These are phyloP conservation scores for Bryoglossum gracile DNA, from an alignment of 495 filamentous ascomycete species.

Conservation along the genomic window DNA sequence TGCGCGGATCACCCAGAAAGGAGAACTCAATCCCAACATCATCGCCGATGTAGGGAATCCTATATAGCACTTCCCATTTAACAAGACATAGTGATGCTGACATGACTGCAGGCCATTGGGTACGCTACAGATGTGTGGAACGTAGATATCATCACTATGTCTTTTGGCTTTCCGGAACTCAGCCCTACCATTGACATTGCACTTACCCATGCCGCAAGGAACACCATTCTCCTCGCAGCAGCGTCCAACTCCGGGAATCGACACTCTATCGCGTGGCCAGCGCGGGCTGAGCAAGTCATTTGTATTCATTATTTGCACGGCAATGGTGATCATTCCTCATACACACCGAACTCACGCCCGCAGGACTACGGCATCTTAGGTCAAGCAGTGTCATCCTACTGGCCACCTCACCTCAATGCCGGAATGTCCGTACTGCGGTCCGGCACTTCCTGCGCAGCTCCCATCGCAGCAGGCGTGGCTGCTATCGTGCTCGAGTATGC, in stretches of 20 bases:
- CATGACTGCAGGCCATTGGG: background rate
- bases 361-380: conserved; percentile 1
- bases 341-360: background rate
- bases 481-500: conserved; percentile 19
- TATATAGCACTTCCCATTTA: background rate
- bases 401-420: background rate
- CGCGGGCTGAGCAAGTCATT: background rate
- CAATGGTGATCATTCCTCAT: background rate
- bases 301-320: background rate
- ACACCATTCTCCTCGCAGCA: background rate
- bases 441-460: conserved; percentile 20
- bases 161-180: conserved; percentile 12
- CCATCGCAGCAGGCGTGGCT: conserved; percentile 16
- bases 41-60: background rate
- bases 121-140: conserved; percentile 5
- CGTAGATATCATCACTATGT: conserved; percentile 19
- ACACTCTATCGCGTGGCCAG: background rate
- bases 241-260: background rate
- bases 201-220: background rate
- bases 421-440: background rate
- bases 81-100: background rate
- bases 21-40: background rate
- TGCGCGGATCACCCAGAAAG: conserved; percentile 5
- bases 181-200: background rate
- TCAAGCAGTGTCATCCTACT: background rate